These are phyloP conservation scores for Geotrichum ghanense DNA, from an alignment of 805 yeast genomes.

Conservation along the genomic window DNA sequence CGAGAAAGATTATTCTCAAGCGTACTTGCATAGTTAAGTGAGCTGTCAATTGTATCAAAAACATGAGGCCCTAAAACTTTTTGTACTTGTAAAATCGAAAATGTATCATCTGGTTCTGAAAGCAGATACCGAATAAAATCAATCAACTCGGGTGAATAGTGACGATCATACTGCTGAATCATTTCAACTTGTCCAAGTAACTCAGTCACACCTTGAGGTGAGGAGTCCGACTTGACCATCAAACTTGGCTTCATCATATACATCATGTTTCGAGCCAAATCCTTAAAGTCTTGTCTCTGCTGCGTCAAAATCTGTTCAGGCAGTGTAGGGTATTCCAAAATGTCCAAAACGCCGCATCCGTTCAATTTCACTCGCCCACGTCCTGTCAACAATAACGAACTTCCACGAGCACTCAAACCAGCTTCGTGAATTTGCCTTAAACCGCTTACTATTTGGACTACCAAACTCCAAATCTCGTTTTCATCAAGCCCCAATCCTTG, in stretches of 20 bases:
- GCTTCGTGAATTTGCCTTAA: conserved; percentile 51
- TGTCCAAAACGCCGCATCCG: conserved; percentile 61
- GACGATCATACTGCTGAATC: conserved; percentile 10
- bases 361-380: conserved; percentile 61
- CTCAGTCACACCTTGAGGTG: conserved; percentile 7
- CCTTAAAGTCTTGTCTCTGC: conserved; percentile 9
- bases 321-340: conserved; percentile 30
- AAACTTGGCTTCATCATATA: conserved; percentile 53
- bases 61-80: conserved; percentile 18
- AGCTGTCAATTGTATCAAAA: conserved; percentile 15
- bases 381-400: conserved; percentile 61
- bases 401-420: conserved; percentile 50
- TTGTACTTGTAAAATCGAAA: conserved; percentile 5
- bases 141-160: conserved; percentile 7
- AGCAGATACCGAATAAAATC: conserved; percentile 16
- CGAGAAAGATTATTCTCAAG: conserved; percentile 35
- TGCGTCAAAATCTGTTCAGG: conserved; percentile 10
- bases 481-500: conserved; percentile 38
- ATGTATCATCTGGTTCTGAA: not conserved
- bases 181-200: conserved; percentile 15
- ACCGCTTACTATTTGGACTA: conserved; percentile 66
- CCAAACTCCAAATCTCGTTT: conserved; percentile 60
- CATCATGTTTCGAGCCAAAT: conserved; percentile 43
- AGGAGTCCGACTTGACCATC: conserved; percentile 23
- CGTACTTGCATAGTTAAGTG: conserved; percentile 15